Evolutionary conservation across 129 eudicot genomes (phyloP).

Genomic region (Helichrysum umbraculigerum): DNA sequence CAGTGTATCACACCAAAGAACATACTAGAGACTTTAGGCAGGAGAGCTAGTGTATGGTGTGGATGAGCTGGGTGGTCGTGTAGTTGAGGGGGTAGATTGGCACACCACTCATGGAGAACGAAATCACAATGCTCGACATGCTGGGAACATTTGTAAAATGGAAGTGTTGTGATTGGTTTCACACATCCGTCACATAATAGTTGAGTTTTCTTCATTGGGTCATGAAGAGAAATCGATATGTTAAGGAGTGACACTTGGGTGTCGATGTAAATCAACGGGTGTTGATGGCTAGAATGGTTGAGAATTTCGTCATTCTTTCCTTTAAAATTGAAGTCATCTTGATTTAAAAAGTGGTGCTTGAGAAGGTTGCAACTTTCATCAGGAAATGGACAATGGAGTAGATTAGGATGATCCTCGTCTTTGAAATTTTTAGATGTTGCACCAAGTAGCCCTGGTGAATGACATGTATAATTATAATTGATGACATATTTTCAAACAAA

Average conservation of each 20-base stretch:
- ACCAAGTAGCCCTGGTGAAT: background rate
- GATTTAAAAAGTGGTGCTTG: background rate
- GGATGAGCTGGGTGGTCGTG: background rate
- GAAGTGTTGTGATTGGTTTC: background rate
- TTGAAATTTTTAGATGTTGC: background rate
- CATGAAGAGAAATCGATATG: background rate
- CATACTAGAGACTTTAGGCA: background rate
- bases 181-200: background rate
- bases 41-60: background rate
- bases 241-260: background rate
- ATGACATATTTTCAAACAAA: background rate
- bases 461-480: background rate
- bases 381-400: constrained; percentile 11
- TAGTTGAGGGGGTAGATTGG: background rate
- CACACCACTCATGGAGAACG: background rate
- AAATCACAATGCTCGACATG: background rate
- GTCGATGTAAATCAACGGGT: background rate
- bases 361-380: constrained; percentile 19
- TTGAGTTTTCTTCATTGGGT: constrained; percentile 2
- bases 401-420: background rate
- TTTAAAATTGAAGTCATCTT: background rate
- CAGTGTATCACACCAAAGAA: background rate
- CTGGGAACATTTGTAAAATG: background rate
- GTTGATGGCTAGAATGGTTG: background rate
- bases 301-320: background rate